Evolutionary conservation across 257 asterid species (phyloP), one percentile per base, ranked within the genome.

Genomic region (Sherardia arvensis): DNA sequence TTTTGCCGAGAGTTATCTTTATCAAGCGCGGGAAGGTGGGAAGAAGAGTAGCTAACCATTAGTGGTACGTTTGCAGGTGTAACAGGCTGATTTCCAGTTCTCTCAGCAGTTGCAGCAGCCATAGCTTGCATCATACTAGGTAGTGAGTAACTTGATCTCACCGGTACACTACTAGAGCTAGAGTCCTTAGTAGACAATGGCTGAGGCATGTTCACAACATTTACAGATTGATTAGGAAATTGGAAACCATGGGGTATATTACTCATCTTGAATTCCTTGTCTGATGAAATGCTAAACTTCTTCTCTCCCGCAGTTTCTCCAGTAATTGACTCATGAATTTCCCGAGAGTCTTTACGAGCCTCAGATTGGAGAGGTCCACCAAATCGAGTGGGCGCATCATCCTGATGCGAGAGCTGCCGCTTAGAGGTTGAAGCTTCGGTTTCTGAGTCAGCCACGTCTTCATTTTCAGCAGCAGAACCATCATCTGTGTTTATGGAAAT

Each of bases 401-500:
- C 93, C 58, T 74, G 76, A 69, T 77, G 88, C 62, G 77, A 59
- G 57, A 61, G 73, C 58, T 74, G 93, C 80, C 82, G 91, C 84
- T 83, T 83, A 23, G 95, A 84, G 20, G 89, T 81, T 30, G 96
- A 82, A 63, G 89, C 91, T 65, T 83, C 96, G 25, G 81, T 86
- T 75, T 90, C 99, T 30, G 99, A 93, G 78, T 93, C 99, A 28
- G 94, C 96, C 3, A 90, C 96, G 55, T 90, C 99, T 78, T 93
- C 99, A 74, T 90, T 90, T 51, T 93, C 99, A 14, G 95, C 99
- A 53, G 99, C 83, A 32, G 95, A 90, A 38, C 91, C 97, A 66
- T 90, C 99, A 58, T 90, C 95, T 1, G 99, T 89, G 67, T 84
- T 85, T 61, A 89, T 82, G 69, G 97, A 89, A 80, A 87, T 90